phyloP scores from a whole-genome alignment of 208 protist species.

The Balamuthia mandrillaris region DNA sequence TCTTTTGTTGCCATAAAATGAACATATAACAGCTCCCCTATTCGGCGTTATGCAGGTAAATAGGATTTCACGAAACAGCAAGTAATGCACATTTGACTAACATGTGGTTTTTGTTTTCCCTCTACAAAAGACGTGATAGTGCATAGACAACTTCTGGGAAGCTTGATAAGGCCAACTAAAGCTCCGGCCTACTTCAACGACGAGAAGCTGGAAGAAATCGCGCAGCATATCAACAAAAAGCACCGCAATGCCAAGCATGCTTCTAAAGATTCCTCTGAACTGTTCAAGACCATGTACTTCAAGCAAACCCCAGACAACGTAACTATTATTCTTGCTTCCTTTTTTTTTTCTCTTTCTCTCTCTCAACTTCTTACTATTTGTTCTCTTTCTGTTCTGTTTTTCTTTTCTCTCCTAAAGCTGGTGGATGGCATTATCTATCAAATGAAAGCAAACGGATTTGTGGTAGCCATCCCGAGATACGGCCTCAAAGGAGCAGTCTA shows the following conservation, averaged over 20 bases:
- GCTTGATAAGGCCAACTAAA: neutral
- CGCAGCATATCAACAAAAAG: neutral
- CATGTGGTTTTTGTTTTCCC: neutral
- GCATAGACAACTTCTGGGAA: constrained; percentile 27
- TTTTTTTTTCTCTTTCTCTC: neutral
- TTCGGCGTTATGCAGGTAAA: constrained; percentile 72
- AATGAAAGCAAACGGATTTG: neutral
- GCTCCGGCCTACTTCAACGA: neutral
- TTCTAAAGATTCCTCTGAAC: constrained; percentile 51
- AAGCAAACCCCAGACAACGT: neutral
- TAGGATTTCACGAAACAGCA: neutral
- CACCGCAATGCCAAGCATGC: constrained; percentile 32
- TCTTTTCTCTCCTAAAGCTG: neutral
- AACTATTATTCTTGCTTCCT: neutral
- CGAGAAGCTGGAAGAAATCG: constrained; percentile 1
- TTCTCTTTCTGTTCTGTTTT: neutral
- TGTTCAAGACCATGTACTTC: constrained; percentile 60
- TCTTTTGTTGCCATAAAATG: too few relatives aligned
- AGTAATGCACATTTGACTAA: constrained; percentile 4
- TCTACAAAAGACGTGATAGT: neutral
- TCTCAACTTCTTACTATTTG: neutral
- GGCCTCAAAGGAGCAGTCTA: constrained; percentile 31
- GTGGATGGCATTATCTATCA: constrained; percentile 13
- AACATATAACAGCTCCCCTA: constrained; percentile 73
- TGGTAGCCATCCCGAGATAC: constrained; percentile 10